These are phyloP conservation scores for Calonectria pteridis DNA, from an alignment of 2,329 filamentous ascomycete genomes.

Conservation along the genomic window DNA sequence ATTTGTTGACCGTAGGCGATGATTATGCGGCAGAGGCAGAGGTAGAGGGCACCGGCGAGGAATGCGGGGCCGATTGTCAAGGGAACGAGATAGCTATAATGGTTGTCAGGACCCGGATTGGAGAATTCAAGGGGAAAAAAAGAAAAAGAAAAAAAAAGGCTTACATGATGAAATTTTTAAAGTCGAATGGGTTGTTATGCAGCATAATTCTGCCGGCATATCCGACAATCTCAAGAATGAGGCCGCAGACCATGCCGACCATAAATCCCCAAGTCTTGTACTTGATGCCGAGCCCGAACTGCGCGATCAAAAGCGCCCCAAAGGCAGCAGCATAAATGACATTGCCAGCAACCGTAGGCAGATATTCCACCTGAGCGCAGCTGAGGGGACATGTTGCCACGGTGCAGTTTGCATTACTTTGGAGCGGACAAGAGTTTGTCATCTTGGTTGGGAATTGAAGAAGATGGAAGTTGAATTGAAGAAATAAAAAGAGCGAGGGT, in stretches of 20 bases:
- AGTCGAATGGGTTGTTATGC: constrained; percentile 64
- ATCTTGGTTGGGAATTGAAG: not conserved
- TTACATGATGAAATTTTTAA: constrained; percentile 68
- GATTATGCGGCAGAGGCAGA: constrained; percentile 64
- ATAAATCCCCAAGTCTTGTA: constrained; percentile 55
- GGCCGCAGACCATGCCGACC: constrained; percentile 62
- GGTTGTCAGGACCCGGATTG: not conserved
- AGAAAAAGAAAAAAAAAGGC: constrained; percentile 54
- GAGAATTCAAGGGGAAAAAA: too few species aligned
- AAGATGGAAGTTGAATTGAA: not conserved
- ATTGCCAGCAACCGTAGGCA: constrained; percentile 46
- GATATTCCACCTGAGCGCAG: constrained; percentile 53
- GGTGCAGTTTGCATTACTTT: constrained; percentile 49
- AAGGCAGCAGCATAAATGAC: constrained; percentile 52
- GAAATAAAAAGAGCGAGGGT: not conserved
- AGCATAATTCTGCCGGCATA: constrained; percentile 68
- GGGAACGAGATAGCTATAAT: constrained; percentile 50
- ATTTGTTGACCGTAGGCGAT: constrained; percentile 54
- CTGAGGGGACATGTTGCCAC: constrained; percentile 55
- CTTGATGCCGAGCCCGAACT: constrained; percentile 51
- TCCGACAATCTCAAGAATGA: constrained; percentile 67
- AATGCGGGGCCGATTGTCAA: constrained; percentile 74
- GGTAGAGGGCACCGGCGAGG: constrained; percentile 71
- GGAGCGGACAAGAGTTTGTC: constrained; percentile 2
- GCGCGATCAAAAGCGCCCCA: constrained; percentile 57